These are phyloP conservation scores for Pelargonium fulgidum DNA, from an alignment of 441 rosid genomes.

Conservation along the genomic window DNA sequence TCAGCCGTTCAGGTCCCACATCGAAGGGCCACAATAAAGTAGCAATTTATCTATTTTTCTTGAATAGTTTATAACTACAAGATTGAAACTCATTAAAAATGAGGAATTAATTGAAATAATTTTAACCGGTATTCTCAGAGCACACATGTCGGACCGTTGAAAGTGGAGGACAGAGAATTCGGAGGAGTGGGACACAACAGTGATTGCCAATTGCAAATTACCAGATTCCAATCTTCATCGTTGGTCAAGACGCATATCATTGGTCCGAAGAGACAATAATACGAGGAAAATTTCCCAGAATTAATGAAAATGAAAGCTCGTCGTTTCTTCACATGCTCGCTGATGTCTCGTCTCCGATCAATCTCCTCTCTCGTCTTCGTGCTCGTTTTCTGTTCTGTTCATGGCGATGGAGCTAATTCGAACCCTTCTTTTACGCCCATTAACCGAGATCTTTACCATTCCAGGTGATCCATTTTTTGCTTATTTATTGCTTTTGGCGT, in stretches of 20 bases:
- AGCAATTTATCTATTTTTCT: no score
- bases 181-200: background rate
- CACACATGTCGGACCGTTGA: no score
- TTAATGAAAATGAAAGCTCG: no score
- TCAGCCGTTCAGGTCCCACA: no score
- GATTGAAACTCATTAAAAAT: no score
- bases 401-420: constrained; percentile 22
- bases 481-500: background rate
- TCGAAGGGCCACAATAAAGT: no score
- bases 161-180: no score
- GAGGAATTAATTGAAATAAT: no score
- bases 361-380: constrained; percentile 15
- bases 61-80: no score
- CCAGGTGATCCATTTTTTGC: constrained; percentile 43
- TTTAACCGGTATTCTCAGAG: no score
- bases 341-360: background rate
- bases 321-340: background rate
- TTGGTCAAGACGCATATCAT: background rate
- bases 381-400: constrained; percentile 23
- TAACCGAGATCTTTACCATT: constrained; percentile 90
- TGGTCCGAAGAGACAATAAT: background rate
- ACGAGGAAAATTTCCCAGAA: background rate
- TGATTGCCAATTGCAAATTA: no score
- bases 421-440: constrained; percentile 50
- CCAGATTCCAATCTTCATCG: no score